Evolutionary conservation across 2,329 filamentous ascomycete species (phyloP).

Genomic region (Colletotrichum coccodes): DNA sequence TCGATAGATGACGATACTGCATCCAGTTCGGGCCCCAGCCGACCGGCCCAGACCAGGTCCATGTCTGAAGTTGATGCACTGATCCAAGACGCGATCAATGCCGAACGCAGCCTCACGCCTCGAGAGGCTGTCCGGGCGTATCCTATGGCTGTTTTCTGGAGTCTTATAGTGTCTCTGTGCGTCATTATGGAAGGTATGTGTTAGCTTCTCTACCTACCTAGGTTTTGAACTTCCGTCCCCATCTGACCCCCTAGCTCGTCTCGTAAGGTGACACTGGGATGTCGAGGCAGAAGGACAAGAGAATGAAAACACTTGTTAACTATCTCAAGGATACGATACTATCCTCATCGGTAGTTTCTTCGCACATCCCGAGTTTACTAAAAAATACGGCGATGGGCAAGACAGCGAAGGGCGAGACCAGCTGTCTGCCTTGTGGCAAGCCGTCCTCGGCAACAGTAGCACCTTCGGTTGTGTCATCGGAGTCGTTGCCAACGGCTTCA

Average conservation of each 20-base stretch:
- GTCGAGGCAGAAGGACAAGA: too few relatives aligned
- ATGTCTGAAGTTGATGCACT: not conserved
- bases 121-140: slow-evolving; percentile 41
- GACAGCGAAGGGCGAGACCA: slow-evolving; percentile 39
- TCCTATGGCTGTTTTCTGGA: slow-evolving; percentile 40
- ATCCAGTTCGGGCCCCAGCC: not conserved
- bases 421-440: slow-evolving; percentile 56
- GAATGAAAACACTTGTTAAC: too few relatives aligned
- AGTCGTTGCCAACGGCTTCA: slow-evolving; percentile 51
- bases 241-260: not conserved
- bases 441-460: slow-evolving; percentile 51
- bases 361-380: slow-evolving; percentile 41
- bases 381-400: slow-evolving; percentile 39
- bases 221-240: too few relatives aligned
- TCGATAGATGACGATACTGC: not conserved
- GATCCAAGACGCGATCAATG: slow-evolving; percentile 1
- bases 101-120: slow-evolving; percentile 38
- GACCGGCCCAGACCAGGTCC: not conserved
- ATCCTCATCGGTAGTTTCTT: slow-evolving; percentile 39
- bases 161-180: slow-evolving; percentile 37
- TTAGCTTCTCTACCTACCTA: too few relatives aligned
- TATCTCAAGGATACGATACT: slow-evolving; percentile 27
- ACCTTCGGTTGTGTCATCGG: slow-evolving; percentile 56
- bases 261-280: too few relatives aligned
- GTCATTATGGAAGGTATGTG: slow-evolving; percentile 45